Evolutionary conservation across 805 yeast genomes (phyloP).

Genomic region (Kluyveromyces starmeri): DNA sequence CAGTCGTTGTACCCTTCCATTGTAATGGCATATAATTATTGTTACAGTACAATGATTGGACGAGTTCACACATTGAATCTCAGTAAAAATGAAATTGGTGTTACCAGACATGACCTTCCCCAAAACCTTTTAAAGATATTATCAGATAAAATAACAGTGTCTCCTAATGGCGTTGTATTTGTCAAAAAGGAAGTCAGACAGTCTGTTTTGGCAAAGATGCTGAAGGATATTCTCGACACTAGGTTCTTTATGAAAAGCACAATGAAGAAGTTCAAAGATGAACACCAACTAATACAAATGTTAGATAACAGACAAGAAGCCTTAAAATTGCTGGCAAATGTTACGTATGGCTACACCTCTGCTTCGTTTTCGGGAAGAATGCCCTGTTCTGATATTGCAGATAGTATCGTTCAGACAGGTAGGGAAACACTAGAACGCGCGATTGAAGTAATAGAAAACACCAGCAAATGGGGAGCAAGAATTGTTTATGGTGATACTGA

Average conservation of each 20-base stretch:
- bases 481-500: slow-evolving; percentile 98
- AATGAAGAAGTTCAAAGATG: slow-evolving; percentile 46
- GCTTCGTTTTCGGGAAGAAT: slow-evolving; percentile 94
- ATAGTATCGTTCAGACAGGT: slow-evolving; percentile 86
- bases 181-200: slow-evolving; percentile 56
- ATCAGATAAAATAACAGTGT: slow-evolving; percentile 46
- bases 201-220: slow-evolving; percentile 74
- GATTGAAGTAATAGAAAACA: slow-evolving; percentile 53
- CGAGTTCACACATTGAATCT: slow-evolving; percentile 44
- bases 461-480: slow-evolving; percentile 67
- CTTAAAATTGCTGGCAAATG: slow-evolving; percentile 83
- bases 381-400: slow-evolving; percentile 96
- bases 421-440: slow-evolving; percentile 74
- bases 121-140: slow-evolving; percentile 48
- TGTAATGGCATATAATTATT: slow-evolving; percentile 83
- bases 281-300: slow-evolving; percentile 45
- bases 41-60: slow-evolving; percentile 68
- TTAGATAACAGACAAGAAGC: slow-evolving; percentile 65
- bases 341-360: slow-evolving; percentile 91
- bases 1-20: slow-evolving; percentile 92
- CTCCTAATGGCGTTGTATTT: slow-evolving; percentile 86
- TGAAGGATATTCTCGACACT: slow-evolving; percentile 71
- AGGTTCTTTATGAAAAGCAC: slow-evolving; percentile 72
- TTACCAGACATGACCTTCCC: slow-evolving; percentile 40
- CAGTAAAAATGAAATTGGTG: slow-evolving; percentile 44